A percentile compares a stretch with the other conserved stretches of the same genome.
phyloP scores from a whole-genome alignment of 2,329 filamentous ascomycete species.

The Lachnellula cervina region DNA sequence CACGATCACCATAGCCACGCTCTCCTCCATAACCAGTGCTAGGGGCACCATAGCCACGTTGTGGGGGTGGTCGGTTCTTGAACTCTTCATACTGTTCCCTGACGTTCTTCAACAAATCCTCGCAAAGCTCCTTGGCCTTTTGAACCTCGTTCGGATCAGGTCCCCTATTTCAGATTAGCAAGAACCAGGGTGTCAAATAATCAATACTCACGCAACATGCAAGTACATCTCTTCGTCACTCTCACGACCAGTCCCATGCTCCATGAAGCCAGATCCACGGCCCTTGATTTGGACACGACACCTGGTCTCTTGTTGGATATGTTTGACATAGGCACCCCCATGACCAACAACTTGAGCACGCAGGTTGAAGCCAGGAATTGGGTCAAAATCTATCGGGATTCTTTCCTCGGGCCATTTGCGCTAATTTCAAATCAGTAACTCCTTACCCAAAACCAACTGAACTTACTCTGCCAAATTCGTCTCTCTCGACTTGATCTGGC shows the following conservation, averaged over 20 bases:
- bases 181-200: not conserved
- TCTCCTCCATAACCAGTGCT: conserved; percentile 39
- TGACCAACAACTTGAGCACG: conserved; percentile 94
- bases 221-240: conserved; percentile 96
- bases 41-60: conserved; percentile 50
- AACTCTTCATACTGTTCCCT: conserved; percentile 86
- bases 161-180: conserved; percentile 50
- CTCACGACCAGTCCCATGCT: conserved; percentile 80
- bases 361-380: conserved; percentile 90
- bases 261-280: conserved; percentile 88
- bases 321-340: conserved; percentile 93
- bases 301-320: conserved; percentile 91
- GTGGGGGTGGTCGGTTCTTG: conserved; percentile 70
- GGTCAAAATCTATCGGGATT: conserved; percentile 85
- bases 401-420: conserved; percentile 99
- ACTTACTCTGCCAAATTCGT: conserved; percentile 81
- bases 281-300: conserved; percentile 99
- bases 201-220: conserved; percentile 74
- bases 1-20: conserved; percentile 48
- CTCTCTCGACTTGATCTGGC: conserved; percentile 73
- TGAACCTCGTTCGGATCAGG: conserved; percentile 84
- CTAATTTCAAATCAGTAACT: conserved; percentile 40
- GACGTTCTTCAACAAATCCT: conserved; percentile 82
- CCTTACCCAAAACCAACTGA: not conserved
- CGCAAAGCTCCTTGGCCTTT: conserved; percentile 80